Conservation (phyloP, 768 basidiomycete genomes). For the Tephrocybe sp. region DNA sequence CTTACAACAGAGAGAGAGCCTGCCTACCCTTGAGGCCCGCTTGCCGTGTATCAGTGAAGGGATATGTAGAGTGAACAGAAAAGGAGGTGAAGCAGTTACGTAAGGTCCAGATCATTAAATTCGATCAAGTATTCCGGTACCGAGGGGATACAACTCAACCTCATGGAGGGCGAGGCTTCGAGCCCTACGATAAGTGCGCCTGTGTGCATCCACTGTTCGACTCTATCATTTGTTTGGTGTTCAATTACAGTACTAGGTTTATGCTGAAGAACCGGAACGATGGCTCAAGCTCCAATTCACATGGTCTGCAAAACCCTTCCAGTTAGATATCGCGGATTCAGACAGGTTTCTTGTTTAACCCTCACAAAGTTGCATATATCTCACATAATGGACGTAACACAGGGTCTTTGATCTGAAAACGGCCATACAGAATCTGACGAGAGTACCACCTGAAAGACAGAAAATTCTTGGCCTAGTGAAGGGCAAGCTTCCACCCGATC, state of each 20-base stretch:
- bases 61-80: no score
- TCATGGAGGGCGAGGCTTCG: constrained; percentile 1
- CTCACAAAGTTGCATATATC: not conserved
- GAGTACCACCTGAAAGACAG: constrained; percentile 81
- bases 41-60: no score
- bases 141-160: no score
- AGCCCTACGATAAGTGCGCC: not conserved
- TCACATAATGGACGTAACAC: constrained; percentile 2
- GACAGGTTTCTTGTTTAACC: constrained; percentile 57
- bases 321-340: constrained; percentile 70
- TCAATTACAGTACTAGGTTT: not conserved
- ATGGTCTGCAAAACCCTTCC: constrained; percentile 69
- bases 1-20: no score
- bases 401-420: constrained; percentile 84
- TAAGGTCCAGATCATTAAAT: no score
- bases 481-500: constrained; percentile 78
- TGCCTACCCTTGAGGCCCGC: not conserved
- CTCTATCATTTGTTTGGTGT: not conserved
- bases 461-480: constrained; percentile 87
- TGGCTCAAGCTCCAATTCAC: constrained; percentile 71
- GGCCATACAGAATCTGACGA: constrained; percentile 64
- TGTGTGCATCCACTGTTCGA: constrained; percentile 1
- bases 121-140: no score
- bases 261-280: constrained; percentile 27
- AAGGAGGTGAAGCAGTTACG: no score